Conservation (phyloP, 495 filamentous ascomycete genomes). For the Penicillium egyptiacum region DNA sequence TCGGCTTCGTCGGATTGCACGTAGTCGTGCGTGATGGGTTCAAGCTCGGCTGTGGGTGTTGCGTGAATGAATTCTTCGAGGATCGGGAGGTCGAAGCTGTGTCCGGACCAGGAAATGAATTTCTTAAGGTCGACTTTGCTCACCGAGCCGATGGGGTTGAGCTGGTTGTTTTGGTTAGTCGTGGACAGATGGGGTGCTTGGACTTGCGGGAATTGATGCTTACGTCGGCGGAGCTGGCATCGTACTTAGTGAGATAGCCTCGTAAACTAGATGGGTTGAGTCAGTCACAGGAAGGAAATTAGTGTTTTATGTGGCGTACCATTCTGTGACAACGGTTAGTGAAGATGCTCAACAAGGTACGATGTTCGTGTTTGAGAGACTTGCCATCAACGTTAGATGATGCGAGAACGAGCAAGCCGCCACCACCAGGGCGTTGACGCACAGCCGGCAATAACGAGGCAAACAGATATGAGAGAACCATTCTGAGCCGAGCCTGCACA, state of each 20-base stretch:
- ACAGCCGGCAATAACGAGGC: conserved; percentile 65
- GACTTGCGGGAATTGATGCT: conserved; percentile 1
- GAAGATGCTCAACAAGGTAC: background rate
- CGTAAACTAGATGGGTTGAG: conserved; percentile 40
- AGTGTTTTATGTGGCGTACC: conserved; percentile 21
- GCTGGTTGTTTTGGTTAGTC: conserved; percentile 21
- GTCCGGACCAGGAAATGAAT: conserved; percentile 69
- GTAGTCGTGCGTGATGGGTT: conserved; percentile 66
- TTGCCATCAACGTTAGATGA: conserved; percentile 56
- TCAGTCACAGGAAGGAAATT: background rate
- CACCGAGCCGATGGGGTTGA: conserved; percentile 73
- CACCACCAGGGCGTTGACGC: conserved; percentile 51
- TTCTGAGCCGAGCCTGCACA: conserved; percentile 75
- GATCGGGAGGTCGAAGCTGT: conserved; percentile 66
- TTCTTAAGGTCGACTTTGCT: conserved; percentile 72
- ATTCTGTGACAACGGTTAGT: conserved; percentile 31
- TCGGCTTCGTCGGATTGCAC: conserved; percentile 66
- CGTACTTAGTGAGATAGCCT: conserved; percentile 76
- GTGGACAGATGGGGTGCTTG: background rate
- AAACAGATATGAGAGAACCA: conserved; percentile 79
- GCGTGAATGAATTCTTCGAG: conserved; percentile 73
- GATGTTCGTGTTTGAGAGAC: conserved; percentile 6
- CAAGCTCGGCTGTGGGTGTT: conserved; percentile 78
- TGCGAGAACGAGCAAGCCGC: conserved; percentile 63
- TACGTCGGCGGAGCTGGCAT: conserved; percentile 59